Percentiles rank a stretch among this genome's conserved stretches.
Evolutionary conservation across 192 early-diverging fungal genomes (phyloP).

Genomic region (Paraglomus brasilianum): DNA sequence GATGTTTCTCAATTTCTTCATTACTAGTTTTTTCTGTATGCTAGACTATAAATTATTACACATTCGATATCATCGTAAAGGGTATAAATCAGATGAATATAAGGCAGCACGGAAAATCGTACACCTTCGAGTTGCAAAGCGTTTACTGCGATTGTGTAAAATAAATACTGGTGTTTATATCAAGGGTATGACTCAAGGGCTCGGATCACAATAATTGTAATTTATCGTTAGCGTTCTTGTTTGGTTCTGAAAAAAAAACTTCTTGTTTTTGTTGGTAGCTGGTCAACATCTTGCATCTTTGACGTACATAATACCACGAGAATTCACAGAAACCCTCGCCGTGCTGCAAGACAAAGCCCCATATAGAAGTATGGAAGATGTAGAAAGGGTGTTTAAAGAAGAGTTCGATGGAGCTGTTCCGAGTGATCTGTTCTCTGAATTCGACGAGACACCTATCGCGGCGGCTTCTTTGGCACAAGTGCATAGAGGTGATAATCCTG

Average conservation of each 20-base stretch:
- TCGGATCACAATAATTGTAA: too few relatives aligned
- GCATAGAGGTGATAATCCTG: constrained; percentile 38
- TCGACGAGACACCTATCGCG: constrained; percentile 46
- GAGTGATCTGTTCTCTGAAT: constrained; percentile 46
- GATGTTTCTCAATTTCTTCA: constrained; percentile 3
- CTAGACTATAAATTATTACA: constrained; percentile 52
- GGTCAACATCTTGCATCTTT: constrained; percentile 44
- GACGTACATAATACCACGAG: constrained; percentile 43
- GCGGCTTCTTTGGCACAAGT: constrained; percentile 52
- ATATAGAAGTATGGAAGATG: constrained; percentile 44
- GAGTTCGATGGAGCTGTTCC: constrained; percentile 41
- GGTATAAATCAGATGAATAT: constrained; percentile 47
- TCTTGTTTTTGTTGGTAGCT: constrained; percentile 17
- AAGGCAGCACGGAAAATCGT: constrained; percentile 46
- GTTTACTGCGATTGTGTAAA: constrained; percentile 44
- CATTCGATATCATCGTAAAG: constrained; percentile 39
- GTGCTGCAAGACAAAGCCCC: constrained; percentile 51
- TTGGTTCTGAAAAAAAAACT: too few relatives aligned
- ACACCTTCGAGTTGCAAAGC: constrained; percentile 46
- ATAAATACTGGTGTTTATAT: constrained; percentile 48
- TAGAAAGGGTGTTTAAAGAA: constrained; percentile 41
- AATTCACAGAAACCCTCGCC: constrained; percentile 49
- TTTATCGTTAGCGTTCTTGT: too few relatives aligned
- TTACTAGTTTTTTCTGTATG: constrained; percentile 44
- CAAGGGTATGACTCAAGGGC: constrained; percentile 31